Percentiles rank a stretch among this genome's conserved stretches.
Evolutionary conservation across 306 rosid genomes (phyloP).

Genomic region (Acmispon strigosus): DNA sequence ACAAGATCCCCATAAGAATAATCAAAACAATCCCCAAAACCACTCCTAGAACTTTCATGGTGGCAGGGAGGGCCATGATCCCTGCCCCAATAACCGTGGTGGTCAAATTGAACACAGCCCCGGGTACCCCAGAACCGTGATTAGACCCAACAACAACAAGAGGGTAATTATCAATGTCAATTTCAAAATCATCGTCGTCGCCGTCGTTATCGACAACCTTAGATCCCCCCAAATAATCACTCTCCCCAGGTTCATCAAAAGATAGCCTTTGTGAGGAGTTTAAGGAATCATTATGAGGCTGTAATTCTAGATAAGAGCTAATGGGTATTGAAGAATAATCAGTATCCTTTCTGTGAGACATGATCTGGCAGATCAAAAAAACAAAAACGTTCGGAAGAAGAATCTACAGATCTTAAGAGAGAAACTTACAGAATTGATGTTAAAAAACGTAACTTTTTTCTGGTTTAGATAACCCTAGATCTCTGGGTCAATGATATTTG

Average conservation of each 20-base stretch:
- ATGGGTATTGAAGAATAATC: constrained; percentile 50
- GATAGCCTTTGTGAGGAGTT: constrained; percentile 14
- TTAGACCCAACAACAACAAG: constrained; percentile 41
- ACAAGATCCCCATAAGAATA: constrained; percentile 70
- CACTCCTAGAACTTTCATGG: constrained; percentile 92
- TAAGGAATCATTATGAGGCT: constrained; percentile 34
- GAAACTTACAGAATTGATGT: constrained; percentile 22
- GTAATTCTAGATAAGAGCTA: constrained; percentile 61
- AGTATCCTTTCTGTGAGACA: constrained; percentile 37
- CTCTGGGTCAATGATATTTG: constrained; percentile 36
- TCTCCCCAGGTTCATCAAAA: constrained; percentile 33
- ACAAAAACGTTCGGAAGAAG: not conserved
- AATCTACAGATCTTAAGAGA: constrained; percentile 27
- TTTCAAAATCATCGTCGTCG: constrained; percentile 49
- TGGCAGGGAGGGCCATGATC: constrained; percentile 93
- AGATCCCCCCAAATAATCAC: constrained; percentile 32
- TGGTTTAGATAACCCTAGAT: constrained; percentile 28
- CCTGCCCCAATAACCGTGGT: constrained; percentile 93
- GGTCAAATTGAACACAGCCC: constrained; percentile 85
- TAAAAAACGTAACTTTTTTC: not conserved
- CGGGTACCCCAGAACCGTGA: constrained; percentile 60
- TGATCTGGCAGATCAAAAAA: not conserved
- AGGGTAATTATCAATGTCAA: constrained; percentile 56
- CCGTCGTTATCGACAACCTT: constrained; percentile 22
- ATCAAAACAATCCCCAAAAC: constrained; percentile 62